phyloP scores from a whole-genome alignment of 1,284 basidiomycete species.

The Ganoderma meredithae region DNA sequence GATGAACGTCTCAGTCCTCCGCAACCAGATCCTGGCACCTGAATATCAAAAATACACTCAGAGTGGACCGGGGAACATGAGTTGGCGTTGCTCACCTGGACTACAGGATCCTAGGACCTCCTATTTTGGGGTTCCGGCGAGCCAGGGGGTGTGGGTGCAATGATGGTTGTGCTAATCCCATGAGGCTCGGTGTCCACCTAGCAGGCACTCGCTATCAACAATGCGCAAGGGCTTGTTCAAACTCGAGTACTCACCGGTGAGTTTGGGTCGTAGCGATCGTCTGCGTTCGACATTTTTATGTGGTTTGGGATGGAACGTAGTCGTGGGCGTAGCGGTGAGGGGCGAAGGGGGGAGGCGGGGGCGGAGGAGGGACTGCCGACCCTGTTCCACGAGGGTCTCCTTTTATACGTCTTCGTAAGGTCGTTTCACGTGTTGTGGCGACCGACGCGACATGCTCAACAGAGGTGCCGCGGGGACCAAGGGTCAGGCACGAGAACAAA shows the following conservation, averaged over 20 bases:
- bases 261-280: neutral
- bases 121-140: conserved; percentile 17
- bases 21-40: neutral
- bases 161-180: conserved; percentile 27
- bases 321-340: neutral
- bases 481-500: neutral
- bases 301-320: neutral
- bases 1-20: neutral
- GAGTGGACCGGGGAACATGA: neutral
- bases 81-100: neutral
- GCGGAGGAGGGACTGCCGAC: neutral
- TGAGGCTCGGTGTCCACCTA: conserved; percentile 26
- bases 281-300: neutral
- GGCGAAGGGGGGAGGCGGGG: neutral
- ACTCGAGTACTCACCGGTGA: neutral
- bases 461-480: neutral
- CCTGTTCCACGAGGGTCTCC: neutral
- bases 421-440: neutral
- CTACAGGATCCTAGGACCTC: neutral
- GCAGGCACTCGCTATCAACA: neutral
- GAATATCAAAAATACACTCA: neutral
- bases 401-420: neutral
- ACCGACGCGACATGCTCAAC: neutral
- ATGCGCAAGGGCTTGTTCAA: neutral
- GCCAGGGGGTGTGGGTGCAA: conserved; percentile 23